Evolutionary conservation across 2,329 filamentous ascomycete species (phyloP), one percentile per base, ranked within the genome.

Genomic region (Neoarthrinium moseri): DNA sequence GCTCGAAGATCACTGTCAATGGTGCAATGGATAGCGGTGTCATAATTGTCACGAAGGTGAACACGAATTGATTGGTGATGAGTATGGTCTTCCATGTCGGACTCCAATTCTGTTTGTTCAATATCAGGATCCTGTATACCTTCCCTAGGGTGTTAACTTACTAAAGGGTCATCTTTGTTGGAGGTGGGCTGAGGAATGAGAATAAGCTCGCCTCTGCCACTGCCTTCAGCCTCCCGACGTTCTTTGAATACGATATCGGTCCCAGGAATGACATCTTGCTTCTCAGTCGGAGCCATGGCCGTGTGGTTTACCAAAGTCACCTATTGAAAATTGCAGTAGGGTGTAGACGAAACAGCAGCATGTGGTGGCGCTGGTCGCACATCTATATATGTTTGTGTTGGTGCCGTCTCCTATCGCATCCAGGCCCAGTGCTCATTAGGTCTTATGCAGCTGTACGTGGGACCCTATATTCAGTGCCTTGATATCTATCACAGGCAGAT

Each of bases 1-100:
- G 48, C 43, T 63, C 59, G 52, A 66, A 65, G 35, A 67, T 59
- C 33, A 58, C 51, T 6, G 64, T 63, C 48, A 68, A 49, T 11
- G 65, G 64, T 37, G 65, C 54, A 43, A 67, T 64, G 36, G 63
- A 59, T 26, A 67, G 56, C 8, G 63, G 60, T 29, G 63, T 64
- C 48, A 67, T 47, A 51, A 66, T 62, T 52, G 56, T 60, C 48
- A 63, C 56, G 51, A 66, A 65, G 29, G 64, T 60, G 49, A 66
- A 64, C 41, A 64, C 36, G 38, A 55, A 60, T 52, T 64, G 59
- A 51, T 64, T 64, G 43, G 59, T 40, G 46, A 68, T 56, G 8
- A 64, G 49, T 36, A 56, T 55, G 13, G 53, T 36, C 41, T 67
- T 67, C 62, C 59, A 65, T 30, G 32, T 51, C 42, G 43, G 33